Conservation (phyloP, 2,329 filamentous ascomycete genomes). For the Endoconidiophora polonica region DNA sequence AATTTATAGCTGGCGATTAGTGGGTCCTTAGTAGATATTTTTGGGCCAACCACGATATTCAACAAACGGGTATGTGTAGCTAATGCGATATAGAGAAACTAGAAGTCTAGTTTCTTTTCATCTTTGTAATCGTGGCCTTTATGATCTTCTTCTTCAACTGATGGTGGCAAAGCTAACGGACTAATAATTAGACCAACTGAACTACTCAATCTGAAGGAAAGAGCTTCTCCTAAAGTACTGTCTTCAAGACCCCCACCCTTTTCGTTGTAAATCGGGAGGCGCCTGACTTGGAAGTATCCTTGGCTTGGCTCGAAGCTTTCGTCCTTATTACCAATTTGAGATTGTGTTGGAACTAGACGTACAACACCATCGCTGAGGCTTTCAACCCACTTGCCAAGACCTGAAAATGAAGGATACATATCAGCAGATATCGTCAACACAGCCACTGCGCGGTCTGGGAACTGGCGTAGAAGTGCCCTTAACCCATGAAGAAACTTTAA, state of each 20-base stretch:
- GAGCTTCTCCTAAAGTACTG: constrained; percentile 59
- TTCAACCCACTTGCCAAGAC: constrained; percentile 74
- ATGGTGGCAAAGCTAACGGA: constrained; percentile 75
- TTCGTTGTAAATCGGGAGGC: constrained; percentile 71
- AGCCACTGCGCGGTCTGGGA: constrained; percentile 48
- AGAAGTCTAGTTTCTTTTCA: constrained; percentile 25
- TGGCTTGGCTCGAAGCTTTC: constrained; percentile 22
- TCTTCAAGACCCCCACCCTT: constrained; percentile 62
- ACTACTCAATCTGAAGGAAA: constrained; percentile 78
- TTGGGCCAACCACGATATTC: too few species aligned
- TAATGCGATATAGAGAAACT: neutral
- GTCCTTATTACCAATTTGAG: constrained; percentile 9
- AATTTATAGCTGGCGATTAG: too few species aligned
- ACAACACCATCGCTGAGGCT: constrained; percentile 70
- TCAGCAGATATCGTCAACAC: constrained; percentile 65
- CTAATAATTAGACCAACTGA: constrained; percentile 67
- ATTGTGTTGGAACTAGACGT: constrained; percentile 37
- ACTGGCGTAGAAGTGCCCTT: constrained; percentile 54
- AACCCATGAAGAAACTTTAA: constrained; percentile 70
- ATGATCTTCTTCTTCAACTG: constrained; percentile 21
- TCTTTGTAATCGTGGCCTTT: constrained; percentile 16
- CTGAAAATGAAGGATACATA: constrained; percentile 59
- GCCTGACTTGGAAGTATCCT: constrained; percentile 70
- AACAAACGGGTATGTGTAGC: too few species aligned
- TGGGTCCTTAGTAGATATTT: constrained; percentile 1